Evolutionary conservation across 768 basidiomycete genomes (phyloP).

Genomic region (Leccinellum rugosiceps): DNA sequence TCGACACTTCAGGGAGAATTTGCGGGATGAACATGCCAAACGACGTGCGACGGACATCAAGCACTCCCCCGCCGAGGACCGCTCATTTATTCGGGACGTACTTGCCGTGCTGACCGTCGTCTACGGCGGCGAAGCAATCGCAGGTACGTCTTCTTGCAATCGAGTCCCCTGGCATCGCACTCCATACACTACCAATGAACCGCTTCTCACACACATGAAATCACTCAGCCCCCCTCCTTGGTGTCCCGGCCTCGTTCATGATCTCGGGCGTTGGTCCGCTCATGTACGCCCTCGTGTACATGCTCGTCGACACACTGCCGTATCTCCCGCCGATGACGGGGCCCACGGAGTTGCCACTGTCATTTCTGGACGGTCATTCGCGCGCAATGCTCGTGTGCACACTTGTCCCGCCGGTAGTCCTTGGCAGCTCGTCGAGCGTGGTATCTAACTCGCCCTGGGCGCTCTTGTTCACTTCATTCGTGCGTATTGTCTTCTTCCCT

Average conservation of each 20-base stretch:
- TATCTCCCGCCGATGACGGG: constrained; percentile 41
- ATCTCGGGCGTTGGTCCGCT: constrained; percentile 62
- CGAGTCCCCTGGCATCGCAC: neutral
- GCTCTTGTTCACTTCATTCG: constrained; percentile 69
- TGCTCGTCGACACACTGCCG: constrained; percentile 60
- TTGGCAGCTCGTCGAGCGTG: constrained; percentile 43
- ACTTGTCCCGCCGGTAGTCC: constrained; percentile 69
- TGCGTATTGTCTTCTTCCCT: constrained; percentile 32
- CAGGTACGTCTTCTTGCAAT: constrained; percentile 38
- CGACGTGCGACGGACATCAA: constrained; percentile 33
- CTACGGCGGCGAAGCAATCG: constrained; percentile 74
- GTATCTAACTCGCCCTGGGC: constrained; percentile 73
- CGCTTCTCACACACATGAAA: neutral
- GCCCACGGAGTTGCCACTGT: constrained; percentile 64
- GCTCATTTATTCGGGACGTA: constrained; percentile 56
- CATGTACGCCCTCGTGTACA: constrained; percentile 61
- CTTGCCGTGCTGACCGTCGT: constrained; percentile 63
- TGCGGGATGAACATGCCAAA: constrained; percentile 42
- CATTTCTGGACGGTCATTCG: constrained; percentile 74
- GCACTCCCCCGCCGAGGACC: constrained; percentile 38
- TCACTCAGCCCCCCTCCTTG: constrained; percentile 54
- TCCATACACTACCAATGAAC: neutral
- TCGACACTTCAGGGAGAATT: constrained; percentile 59
- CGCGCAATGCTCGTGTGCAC: constrained; percentile 78
- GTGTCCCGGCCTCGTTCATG: constrained; percentile 75